These are phyloP conservation scores for Mycena olivaceomarginata DNA, from an alignment of 768 basidiomycete species.

Conservation along the genomic window DNA sequence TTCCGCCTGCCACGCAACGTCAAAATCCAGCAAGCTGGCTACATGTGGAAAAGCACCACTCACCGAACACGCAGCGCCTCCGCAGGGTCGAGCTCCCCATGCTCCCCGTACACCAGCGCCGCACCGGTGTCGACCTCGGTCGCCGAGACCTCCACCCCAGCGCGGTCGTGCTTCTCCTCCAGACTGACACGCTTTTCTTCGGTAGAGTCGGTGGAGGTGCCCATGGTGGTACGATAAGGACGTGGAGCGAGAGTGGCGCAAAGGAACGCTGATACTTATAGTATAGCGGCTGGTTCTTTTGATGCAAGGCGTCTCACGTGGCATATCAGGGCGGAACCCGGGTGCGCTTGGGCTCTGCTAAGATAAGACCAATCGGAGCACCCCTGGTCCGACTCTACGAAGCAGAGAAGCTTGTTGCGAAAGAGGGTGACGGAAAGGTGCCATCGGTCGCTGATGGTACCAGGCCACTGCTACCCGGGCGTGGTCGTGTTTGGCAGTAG, in stretches of 20 bases:
- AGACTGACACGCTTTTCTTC: constrained; percentile 12
- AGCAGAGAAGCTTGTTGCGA: too few species aligned
- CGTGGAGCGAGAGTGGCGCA: neutral
- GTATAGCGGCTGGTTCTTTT: neutral
- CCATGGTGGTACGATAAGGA: constrained; percentile 26
- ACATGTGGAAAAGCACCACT: constrained; percentile 21
- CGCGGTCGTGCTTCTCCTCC: constrained; percentile 15
- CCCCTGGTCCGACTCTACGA: too few species aligned
- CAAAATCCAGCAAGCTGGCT: neutral
- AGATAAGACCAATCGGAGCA: too few species aligned
- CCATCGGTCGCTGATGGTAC: too few species aligned
- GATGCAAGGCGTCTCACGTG: neutral
- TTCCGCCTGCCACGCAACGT: neutral
- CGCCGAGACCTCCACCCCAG: constrained; percentile 61
- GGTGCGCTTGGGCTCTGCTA: too few species aligned
- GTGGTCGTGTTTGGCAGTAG: constrained; percentile 5
- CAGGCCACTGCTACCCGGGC: constrained; percentile 3
- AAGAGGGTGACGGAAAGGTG: too few species aligned
- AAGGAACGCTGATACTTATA: too few species aligned
- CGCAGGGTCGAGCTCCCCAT: constrained; percentile 66
- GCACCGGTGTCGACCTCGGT: constrained; percentile 80
- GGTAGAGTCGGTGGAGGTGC: neutral
- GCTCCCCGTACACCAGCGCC: constrained; percentile 69
- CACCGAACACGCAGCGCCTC: constrained; percentile 74
- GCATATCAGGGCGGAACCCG: neutral